Evolutionary conservation across 768 basidiomycete species (phyloP).

Genomic region (Lactarius trivialis): DNA sequence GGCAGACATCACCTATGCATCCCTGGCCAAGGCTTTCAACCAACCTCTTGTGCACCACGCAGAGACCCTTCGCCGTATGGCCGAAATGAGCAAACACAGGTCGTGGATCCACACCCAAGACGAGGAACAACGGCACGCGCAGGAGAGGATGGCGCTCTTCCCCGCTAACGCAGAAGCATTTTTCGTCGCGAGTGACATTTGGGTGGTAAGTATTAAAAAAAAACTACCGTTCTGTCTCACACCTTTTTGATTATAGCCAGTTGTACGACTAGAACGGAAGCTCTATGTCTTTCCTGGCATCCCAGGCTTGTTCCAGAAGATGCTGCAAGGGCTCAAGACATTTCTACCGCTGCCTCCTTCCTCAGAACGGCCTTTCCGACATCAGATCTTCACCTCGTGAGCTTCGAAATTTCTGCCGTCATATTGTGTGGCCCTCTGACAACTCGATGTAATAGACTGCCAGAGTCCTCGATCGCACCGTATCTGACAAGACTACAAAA

Average conservation of each 20-base stretch:
- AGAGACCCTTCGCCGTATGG: conserved; percentile 75
- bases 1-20: conserved; percentile 82
- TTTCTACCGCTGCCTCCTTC: conserved; percentile 77
- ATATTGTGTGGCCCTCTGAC: background rate
- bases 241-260: conserved; percentile 49
- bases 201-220: conserved; percentile 67
- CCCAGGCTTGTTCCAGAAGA: conserved; percentile 74
- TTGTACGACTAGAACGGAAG: conserved; percentile 78
- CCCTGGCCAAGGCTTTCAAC: conserved; percentile 78
- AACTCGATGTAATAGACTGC: conserved; percentile 40
- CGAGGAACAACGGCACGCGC: conserved; percentile 67
- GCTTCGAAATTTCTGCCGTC: conserved; percentile 24
- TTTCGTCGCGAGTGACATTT: conserved; percentile 72
- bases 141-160: conserved; percentile 86
- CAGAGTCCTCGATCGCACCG: conserved; percentile 84
- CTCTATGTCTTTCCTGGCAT: conserved; percentile 92
- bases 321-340: conserved; percentile 65
- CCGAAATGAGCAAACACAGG: conserved; percentile 48
- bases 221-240: no score
- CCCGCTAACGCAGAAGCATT: conserved; percentile 73
- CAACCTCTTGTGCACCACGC: conserved; percentile 64
- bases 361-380: conserved; percentile 63
- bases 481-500: conserved; percentile 74
- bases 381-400: conserved; percentile 80
- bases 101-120: conserved; percentile 56